Percentiles rank a stretch among this genome's conserved stretches.
These are phyloP conservation scores for Staphylotrichum longicolle DNA, from an alignment of 495 filamentous ascomycete genomes.

Conservation along the genomic window DNA sequence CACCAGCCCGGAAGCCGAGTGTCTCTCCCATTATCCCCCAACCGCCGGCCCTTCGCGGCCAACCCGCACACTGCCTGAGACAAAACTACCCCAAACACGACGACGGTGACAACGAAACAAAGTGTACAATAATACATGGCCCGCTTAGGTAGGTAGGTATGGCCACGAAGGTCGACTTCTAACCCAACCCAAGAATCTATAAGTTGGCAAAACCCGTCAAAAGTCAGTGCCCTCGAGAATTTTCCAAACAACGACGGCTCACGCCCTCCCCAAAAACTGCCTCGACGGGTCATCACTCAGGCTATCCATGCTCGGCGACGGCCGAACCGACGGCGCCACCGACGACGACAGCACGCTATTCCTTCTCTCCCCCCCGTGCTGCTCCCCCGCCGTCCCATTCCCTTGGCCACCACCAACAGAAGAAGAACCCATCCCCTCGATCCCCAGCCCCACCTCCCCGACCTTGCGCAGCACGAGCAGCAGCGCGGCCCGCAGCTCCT, in stretches of 20 bases:
- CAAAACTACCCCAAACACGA: not conserved
- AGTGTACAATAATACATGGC: not conserved
- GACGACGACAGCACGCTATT: constrained; percentile 29
- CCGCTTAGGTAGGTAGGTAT: not conserved
- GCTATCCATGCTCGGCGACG: constrained; percentile 24
- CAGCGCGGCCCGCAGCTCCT: constrained; percentile 73
- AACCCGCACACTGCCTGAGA: too few species aligned
- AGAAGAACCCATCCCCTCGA: constrained; percentile 45
- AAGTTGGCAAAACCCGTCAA: not conserved
- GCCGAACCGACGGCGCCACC: constrained; percentile 19
- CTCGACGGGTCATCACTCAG: constrained; percentile 32
- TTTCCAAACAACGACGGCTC: not conserved
- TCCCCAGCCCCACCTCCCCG: constrained; percentile 76
- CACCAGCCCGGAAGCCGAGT: too few species aligned
- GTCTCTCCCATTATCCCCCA: too few species aligned
- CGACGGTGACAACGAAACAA: not conserved
- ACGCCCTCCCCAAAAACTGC: constrained; percentile 25
- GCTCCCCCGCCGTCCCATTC: not conserved
- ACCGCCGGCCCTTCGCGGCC: too few species aligned
- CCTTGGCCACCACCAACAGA: not conserved
- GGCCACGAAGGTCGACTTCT: not conserved
- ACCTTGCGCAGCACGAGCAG: constrained; percentile 73
- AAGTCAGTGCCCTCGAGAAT: not conserved
- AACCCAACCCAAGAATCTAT: constrained; percentile 4
- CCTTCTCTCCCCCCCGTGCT: constrained; percentile 24